Percentiles rank a stretch among this genome's conserved stretches.
Conservation (phyloP, 169 alveolate species). For the Plasmodium sp. region DNA sequence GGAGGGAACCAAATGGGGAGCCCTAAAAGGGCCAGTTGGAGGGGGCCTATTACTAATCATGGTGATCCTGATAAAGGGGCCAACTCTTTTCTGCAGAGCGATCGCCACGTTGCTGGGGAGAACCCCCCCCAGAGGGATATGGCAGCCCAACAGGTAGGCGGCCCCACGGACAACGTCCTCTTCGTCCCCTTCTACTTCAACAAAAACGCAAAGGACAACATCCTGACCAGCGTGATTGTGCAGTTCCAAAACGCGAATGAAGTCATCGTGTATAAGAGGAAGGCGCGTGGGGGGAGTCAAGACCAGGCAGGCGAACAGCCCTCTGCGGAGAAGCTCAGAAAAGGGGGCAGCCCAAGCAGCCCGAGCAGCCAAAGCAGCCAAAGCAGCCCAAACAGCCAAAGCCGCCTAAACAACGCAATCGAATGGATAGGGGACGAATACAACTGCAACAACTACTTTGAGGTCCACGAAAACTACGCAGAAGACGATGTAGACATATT, state of each 20-base stretch:
- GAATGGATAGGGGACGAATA: constrained; percentile 50
- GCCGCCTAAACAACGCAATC: neutral
- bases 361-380: neutral
- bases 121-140: neutral
- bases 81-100: neutral
- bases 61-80: neutral
- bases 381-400: neutral
- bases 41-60: neutral
- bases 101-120: neutral
- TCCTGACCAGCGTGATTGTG: constrained; percentile 39
- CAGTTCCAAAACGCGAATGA: constrained; percentile 29
- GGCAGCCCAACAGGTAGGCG: neutral
- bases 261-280: constrained; percentile 25
- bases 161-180: neutral
- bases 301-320: neutral
- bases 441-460: constrained; percentile 65
- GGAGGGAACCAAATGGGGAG: neutral
- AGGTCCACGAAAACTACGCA: constrained; percentile 47
- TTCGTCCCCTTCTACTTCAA: constrained; percentile 70
- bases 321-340: neutral
- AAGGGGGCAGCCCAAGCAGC: neutral
- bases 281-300: neutral
- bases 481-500: constrained; percentile 70
- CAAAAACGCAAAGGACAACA: constrained; percentile 69
- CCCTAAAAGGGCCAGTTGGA: neutral